Conservation (phyloP, 495 filamentous ascomycete genomes). For the Sabuloglossum arenarium region DNA sequence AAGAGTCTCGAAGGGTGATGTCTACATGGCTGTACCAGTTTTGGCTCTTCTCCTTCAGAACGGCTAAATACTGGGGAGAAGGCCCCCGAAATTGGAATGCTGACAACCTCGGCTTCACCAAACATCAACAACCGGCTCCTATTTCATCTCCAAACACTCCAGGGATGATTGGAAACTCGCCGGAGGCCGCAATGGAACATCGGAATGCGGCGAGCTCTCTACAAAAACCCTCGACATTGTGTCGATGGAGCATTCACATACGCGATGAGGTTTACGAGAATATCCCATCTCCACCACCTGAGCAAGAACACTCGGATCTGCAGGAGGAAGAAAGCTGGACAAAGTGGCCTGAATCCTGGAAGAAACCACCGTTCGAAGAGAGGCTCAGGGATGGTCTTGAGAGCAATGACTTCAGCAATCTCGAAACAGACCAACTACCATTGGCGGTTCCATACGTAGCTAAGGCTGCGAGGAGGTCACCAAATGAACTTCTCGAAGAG, state of each 20-base stretch:
- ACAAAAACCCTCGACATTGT: not conserved
- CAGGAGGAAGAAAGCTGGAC: slow-evolving; percentile 15
- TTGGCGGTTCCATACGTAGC: slow-evolving; percentile 13
- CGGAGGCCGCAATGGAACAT: not conserved
- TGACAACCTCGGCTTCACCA: slow-evolving; percentile 10
- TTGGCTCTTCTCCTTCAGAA: slow-evolving; percentile 22
- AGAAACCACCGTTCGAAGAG: slow-evolving; percentile 3
- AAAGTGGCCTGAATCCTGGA: slow-evolving; percentile 9
- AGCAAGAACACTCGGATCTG: slow-evolving; percentile 1
- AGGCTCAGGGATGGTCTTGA: slow-evolving; percentile 13
- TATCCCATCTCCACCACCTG: slow-evolving; percentile 5
- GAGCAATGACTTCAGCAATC: slow-evolving; percentile 17
- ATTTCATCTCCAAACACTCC: not conserved
- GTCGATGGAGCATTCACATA: not conserved
- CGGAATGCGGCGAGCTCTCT: not conserved
- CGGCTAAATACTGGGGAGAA: slow-evolving; percentile 22
- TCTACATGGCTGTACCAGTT: slow-evolving; percentile 21
- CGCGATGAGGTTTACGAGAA: not conserved
- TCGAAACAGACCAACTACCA: slow-evolving; percentile 10
- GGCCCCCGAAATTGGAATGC: slow-evolving; percentile 20
- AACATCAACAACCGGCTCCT: slow-evolving; percentile 2
- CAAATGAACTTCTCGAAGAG: slow-evolving; percentile 15
- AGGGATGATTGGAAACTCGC: not conserved
- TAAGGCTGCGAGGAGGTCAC: slow-evolving; percentile 11
- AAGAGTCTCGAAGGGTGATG: slow-evolving; percentile 4